phyloP scores from a whole-genome alignment of 2,329 filamentous ascomycete species.

The Botryotinia narcissicola region DNA sequence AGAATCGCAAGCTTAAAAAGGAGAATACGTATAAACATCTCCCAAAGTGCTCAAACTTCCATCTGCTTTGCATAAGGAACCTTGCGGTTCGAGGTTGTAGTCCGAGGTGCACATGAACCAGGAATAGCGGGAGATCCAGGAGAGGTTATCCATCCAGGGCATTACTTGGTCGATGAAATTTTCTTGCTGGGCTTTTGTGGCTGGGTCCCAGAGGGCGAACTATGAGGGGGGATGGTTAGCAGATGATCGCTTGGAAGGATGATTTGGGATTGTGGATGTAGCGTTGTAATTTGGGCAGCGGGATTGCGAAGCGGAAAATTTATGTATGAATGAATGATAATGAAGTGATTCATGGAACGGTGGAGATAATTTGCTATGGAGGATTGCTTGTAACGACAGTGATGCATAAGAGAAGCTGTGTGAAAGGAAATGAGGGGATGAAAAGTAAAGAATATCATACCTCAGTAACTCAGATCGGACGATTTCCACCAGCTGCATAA shows the following conservation, averaged over 20 bases:
- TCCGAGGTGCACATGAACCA: constrained; percentile 19
- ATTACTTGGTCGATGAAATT: constrained; percentile 43
- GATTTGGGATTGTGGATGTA: neutral
- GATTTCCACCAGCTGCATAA: constrained; percentile 3
- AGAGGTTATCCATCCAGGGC: constrained; percentile 43
- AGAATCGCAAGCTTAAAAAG: neutral
- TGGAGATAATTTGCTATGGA: neutral
- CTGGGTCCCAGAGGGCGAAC: constrained; percentile 5
- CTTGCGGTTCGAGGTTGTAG: neutral
- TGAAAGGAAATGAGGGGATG: rapidly evolving
- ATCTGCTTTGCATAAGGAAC: constrained; percentile 1
- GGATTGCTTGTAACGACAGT: rapidly evolving
- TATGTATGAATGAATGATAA: neutral
- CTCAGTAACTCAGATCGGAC: constrained; percentile 14
- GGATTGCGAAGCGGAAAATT: no score
- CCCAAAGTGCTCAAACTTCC: neutral
- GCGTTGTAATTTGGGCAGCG: no score
- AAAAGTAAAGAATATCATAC: neutral
- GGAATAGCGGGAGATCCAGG: constrained; percentile 19
- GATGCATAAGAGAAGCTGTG: no score
- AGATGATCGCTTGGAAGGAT: no score
- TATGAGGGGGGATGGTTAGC: neutral
- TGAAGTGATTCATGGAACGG: neutral
- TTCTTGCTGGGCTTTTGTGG: constrained; percentile 34
- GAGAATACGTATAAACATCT: neutral